Evolutionary conservation across 164 flowering plant genomes (phyloP), one percentile per base, ranked within the genome.

Genomic region (Euptelea pleiosperma): DNA sequence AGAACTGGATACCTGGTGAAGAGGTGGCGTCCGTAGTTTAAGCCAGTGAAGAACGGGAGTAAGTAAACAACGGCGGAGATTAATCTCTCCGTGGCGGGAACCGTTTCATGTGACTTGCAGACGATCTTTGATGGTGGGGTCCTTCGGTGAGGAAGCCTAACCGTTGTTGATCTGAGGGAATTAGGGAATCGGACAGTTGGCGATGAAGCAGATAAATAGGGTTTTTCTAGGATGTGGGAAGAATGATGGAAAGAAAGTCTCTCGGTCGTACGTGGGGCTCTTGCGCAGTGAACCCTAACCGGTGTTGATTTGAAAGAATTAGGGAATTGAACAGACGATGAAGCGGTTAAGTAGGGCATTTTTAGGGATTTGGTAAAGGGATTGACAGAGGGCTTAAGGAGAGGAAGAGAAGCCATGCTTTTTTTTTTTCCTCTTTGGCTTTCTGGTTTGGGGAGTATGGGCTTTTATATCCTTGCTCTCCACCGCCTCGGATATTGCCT

Each of bases 21-120:
- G 4, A 61, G n/a, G 22, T 25, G 33, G 12, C 11, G 24, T 1
- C 65, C 50, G 49, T 41, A 61, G 4, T 44, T 22, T 3, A 61
- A 33, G 16, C 58, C 58, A 37, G 42, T 52, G 15, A 61, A 31
- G 57, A 61, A 61, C 0, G 64, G 64, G 30, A 61, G 26, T 5
- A 30, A 30, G 29, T 61, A 61, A 3, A 51, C 49, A 15, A 61
- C 22, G 21, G 50, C 50, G 9, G 65, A 61, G 11, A 61, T 21
- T 14, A 61, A 31, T 5, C 64, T 41, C 2, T 61, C 64, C 18
- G 15, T 29, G 12, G 57, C 64, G 1, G 57, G 50, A 1, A 22
- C 16, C 3, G 57, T 33, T 10, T 49, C 48, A 42, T 21, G 50
- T 4, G 64, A 28, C 21, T 4, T 6, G 36, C 64, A 41, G 28